Percentiles rank a stretch among this genome's conserved stretches.
Conservation (phyloP, 2,329 filamentous ascomycete genomes). For the Microcyclosporella mali region DNA sequence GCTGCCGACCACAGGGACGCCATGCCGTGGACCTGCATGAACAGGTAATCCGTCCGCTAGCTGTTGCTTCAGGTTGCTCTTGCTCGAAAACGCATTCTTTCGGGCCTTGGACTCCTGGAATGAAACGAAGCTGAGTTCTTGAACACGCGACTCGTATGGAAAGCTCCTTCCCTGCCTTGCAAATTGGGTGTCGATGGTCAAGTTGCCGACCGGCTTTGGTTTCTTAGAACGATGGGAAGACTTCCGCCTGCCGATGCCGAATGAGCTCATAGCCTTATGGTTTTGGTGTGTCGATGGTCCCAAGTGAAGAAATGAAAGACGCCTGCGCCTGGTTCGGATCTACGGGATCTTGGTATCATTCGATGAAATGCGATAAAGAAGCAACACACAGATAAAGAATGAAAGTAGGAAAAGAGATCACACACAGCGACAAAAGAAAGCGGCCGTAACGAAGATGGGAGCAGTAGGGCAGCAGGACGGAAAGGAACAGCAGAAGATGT, state of each 20-base stretch:
- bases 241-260: slow-evolving; percentile 3
- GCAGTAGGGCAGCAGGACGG: not conserved
- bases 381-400: slow-evolving; percentile 1
- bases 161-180: slow-evolving; percentile 41
- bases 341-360: not conserved
- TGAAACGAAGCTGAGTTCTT: slow-evolving; percentile 23
- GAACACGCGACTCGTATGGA: slow-evolving; percentile 31
- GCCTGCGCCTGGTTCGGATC: slow-evolving; percentile 2
- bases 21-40: not conserved
- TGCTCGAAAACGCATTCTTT: slow-evolving; percentile 8
- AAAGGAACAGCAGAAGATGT: slow-evolving; percentile 1
- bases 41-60: slow-evolving; percentile 16
- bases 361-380: not conserved
- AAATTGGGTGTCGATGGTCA: slow-evolving; percentile 61
- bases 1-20: too few species aligned
- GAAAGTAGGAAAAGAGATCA: not conserved
- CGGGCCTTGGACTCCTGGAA: slow-evolving; percentile 18
- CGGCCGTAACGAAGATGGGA: slow-evolving; percentile 1
- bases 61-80: slow-evolving; percentile 20
- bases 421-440: slow-evolving; percentile 4
- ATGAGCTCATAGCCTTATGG: slow-evolving; percentile 2
- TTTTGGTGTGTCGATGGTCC: not conserved
- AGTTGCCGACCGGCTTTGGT: slow-evolving; percentile 12
- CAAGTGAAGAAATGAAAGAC: not conserved
- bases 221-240: slow-evolving; percentile 3